These are phyloP conservation scores for Jatropha multifida DNA, from an alignment of 441 rosid genomes.

Conservation along the genomic window DNA sequence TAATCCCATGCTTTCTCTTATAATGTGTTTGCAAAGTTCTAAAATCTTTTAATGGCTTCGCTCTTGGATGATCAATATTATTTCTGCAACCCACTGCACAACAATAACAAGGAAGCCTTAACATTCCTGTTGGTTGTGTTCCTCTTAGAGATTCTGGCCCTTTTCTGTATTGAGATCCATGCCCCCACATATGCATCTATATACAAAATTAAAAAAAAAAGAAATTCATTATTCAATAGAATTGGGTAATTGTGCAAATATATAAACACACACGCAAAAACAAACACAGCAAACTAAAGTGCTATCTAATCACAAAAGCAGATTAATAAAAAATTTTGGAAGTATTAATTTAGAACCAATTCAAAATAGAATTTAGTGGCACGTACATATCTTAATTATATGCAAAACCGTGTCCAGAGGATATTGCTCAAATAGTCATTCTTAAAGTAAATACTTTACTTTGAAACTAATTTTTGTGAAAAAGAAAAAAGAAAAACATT, in stretches of 20 bases:
- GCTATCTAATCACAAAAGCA: slow-evolving; percentile 9
- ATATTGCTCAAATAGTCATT: background rate
- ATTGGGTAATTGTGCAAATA: no score
- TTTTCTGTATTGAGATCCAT: slow-evolving; percentile 89
- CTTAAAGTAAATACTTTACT: background rate
- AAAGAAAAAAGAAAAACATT: background rate
- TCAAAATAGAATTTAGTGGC: background rate
- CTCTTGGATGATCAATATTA: slow-evolving; percentile 88
- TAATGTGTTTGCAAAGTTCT: slow-evolving; percentile 91
- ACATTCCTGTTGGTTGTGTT: slow-evolving; percentile 89
- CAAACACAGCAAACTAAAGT: background rate
- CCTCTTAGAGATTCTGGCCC: slow-evolving; percentile 92
- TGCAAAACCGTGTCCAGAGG: background rate
- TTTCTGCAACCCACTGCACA: slow-evolving; percentile 81
- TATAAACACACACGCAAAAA: background rate
- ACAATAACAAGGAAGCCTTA: slow-evolving; percentile 89
- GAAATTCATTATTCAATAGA: background rate
- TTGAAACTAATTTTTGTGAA: background rate
- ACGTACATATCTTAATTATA: slow-evolving; percentile 11
- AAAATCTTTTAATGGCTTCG: slow-evolving; percentile 84
- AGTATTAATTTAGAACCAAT: background rate
- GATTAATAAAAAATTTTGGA: background rate
- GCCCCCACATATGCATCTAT: slow-evolving; percentile 99
- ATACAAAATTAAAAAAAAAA: background rate
- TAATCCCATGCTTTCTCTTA: slow-evolving; percentile 85